Base-by-base conservation (phyloP, 192 early-diverging fungal species). In the Coemansia sp. region DNA sequence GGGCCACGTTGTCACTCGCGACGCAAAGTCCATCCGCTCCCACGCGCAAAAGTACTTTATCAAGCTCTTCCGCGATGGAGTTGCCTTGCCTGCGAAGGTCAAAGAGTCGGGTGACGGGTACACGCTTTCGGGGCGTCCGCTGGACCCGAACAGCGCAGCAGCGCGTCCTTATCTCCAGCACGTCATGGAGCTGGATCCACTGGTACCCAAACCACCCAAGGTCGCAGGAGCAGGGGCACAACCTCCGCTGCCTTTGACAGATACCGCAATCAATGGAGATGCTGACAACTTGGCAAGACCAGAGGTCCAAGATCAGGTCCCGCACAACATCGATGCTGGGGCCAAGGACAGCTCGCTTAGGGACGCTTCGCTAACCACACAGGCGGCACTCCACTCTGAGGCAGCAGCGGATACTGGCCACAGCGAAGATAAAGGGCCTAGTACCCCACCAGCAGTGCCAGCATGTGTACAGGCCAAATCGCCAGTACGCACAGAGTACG, bases 21-120 rank as follows among this genome's bases (percentile, higher is more conserved):
- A 94, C 65, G 50, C 89, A 51, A 91, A 93, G 71, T 92, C 92
- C 17, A 91, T 96, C 64, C 84, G 93, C 64, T 91, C 90, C 62
- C 95, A 95, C 70, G 93, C 93, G 40, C 94, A 95, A 83, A 95
- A 95, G 74, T 90, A 94, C 72, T 94, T 96, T 68, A 95, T 95
- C 77, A 93, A 94, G 72, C 77, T 96, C 71, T 96, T 87, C 75
- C 76, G 94, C 32, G 95, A 94, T 67, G 88, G 80, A 20, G 72
- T 91, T 46, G 91, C 91, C 39, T 76, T 96, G 48, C 95, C 95
- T n/a, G 84, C 76, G 60, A 95, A 93, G 79, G 92, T 95, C 53
- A 38, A 70, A 39, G 85, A 87, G 65, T 82, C 86, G 2, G 92
- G 92, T n/a, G 85, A 77, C 12, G 92, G 92, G 1, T 92, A 93